Base-by-base conservation (phyloP, 805 yeast genomes). In the Candida krabiensis region DNA sequence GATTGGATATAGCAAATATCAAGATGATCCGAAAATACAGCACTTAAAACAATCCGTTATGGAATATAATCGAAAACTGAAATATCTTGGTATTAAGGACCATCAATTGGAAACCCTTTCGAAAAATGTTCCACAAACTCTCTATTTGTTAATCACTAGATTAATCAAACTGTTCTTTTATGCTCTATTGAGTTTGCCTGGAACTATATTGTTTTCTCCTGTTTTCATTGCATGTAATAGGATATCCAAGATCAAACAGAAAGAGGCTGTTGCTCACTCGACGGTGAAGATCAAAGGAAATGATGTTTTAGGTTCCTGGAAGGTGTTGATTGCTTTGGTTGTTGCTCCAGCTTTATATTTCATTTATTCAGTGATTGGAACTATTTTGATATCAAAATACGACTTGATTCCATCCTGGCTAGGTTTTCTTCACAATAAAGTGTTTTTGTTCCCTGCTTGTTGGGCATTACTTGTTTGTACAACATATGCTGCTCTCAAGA, bases 221-320 rank as follows among this genome's bases (percentile, higher is more conserved):
- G 91, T 93, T 2, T 88, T 91, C 48, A 64, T 87, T 28, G 74
- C 83, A 7, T 80, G 96, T 29, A 83, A 83, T 53, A 63, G 69
- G 33, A 82, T 86, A 30, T 86, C 97, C 1, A 67, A 65, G 17
- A 71, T 73, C 46, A 88, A 90, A 61, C 91, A 89, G 17, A 71
- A 67, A 38, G 70, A 75, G 29, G 99, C 98, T 0, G 70, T 91
- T 43, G 88, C 87, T 12, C 76, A 73, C n/a, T 89, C 97, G 0
- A 70, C 84, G 1, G 99, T 91, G 13, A 91, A 91, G 59, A 80
- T 91, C 43, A 81, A 78, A 50, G 99, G 95, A 9, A 83, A 80
- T 37, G 99, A 91, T 59, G 97, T 91, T 9, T 73, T 93, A 36
- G 98, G 96, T 0, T 88, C 98, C 2, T 91, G 99, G 99, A 91